Base-by-base conservation (phyloP, 177 flowering plant genomes). In the Vitis hybrid region DNA sequence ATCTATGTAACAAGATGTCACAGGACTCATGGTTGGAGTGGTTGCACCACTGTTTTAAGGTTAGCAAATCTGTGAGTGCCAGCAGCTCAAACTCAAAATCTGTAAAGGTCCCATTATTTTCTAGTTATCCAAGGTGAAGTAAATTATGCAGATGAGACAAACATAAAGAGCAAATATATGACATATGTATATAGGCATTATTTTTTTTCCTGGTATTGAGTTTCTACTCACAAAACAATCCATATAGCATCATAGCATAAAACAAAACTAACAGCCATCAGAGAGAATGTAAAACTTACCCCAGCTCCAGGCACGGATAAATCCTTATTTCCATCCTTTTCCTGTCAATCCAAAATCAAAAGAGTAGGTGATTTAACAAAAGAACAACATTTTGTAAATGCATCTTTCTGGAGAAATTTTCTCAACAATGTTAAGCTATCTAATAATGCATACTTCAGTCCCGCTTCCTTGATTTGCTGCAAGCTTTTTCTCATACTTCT, bases 401-500 rank as follows among this genome's bases (percentile, higher is more conserved):
- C 2, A 10, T 19, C 16, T 11, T 13, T 54, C 16, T 46, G 35
- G 48, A 18, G 61, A 6, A 68, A 58, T 51, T 16, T 24, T 24
- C n/a, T 15, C 21, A 66, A 64, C 27, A 3, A n/a, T 64, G 16
- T 52, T 4, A 65, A 56, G 35, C 35, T 68, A 49, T 48, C 24
- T 13, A 24, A 21, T 67, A 69, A 63, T 50, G 60, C 87, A 74
- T 87, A 88, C 97, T 60, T 92, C 93, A 78, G 66, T 70, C 67
- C 62, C 85, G 69, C 56, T 81, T 69, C 82, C 89, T 64, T 89
- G 86, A 75, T 88, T 81, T 18, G 84, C 90, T 73, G 91, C 94
- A 74, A 95, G 90, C 84, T 89, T 95, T 72, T 83, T 90, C 78
- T 95, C 98, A 79, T 95, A 95, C 82, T 95, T 95, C 83, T 84